A percentile compares a stretch with the other conserved stretches of the same genome.
phyloP scores from a whole-genome alignment of 768 basidiomycete species.

The Podaxis pistillaris region DNA sequence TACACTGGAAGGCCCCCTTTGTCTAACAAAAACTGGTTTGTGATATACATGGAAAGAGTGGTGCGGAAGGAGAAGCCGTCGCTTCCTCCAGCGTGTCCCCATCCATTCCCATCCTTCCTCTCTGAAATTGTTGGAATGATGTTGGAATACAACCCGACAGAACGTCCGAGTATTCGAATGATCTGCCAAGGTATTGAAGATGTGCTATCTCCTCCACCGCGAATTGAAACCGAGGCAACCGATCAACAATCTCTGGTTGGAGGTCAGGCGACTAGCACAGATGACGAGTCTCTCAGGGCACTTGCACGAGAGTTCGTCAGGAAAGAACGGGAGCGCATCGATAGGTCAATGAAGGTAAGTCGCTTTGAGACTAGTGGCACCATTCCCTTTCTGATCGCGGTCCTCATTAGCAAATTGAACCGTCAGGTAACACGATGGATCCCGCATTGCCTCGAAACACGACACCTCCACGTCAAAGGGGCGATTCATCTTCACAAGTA shows the following conservation, averaged over 20 bases:
- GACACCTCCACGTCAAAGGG: neutral
- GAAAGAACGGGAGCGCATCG: neutral
- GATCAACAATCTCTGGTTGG: neutral
- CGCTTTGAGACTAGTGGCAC: neutral
- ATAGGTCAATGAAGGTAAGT: neutral
- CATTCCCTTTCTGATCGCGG: neutral
- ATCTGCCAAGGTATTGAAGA: neutral
- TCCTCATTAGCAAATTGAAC: neutral
- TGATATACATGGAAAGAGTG: neutral
- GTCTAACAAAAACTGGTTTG: neutral
- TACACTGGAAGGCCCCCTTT: neutral
- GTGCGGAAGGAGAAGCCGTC: neutral
- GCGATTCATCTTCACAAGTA: neutral
- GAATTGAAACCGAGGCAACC: neutral
- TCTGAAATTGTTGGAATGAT: neutral
- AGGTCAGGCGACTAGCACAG: neutral
- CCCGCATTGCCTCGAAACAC: neutral
- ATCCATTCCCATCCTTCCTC: neutral
- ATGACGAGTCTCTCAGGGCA: neutral
- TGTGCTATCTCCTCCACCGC: neutral
- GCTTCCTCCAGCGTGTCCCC: neutral
- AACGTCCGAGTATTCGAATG: neutral
- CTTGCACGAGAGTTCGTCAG: neutral
- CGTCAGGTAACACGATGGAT: neutral
- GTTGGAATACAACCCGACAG: neutral